Evolutionary conservation across 192 early-diverging fungal genomes (phyloP), one percentile per base, ranked within the genome.

Genomic region (Chytriomyces sp.): DNA sequence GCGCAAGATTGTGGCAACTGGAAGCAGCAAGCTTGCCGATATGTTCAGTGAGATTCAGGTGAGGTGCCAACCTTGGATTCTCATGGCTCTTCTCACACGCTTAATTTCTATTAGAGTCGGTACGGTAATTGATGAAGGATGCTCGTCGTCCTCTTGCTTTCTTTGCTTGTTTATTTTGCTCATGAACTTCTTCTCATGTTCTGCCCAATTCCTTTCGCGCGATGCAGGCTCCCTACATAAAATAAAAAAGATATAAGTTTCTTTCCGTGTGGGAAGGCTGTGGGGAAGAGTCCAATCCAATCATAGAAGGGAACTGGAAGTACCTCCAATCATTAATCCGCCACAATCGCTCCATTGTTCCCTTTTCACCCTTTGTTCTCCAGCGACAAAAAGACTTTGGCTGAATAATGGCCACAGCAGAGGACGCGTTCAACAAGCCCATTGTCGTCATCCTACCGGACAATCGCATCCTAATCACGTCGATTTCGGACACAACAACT

Each of bases 1-100:
- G 39, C 79, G 80, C 39, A 75, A 71, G 28, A 73, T 86, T 59
- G 82, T 84, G 5, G 69, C 73, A 26, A 69, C 72, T 7, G 81
- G 81, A 19, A 76, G 78, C 0, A 75, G 64, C 60, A 83, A 84
- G 71, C 38, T 84, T 39, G 80, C 73, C 2, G 80, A 86, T 25
- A 71, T 84, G 33, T 60, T 86, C 52, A 64, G 70, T 31, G 84
- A 86, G 62, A 72, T 86, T 62, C 81, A 84, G 84, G 84, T 84
- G 63, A n/a, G 73, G 59, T 52, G 17, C 26, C 37, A 7, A 39
- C 34, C 22, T 33, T 25, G 28, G 2, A 2, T 58, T 26, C 1
- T 58, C 32, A 33, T 58, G 12, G 17, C 32, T 28, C 19, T 2
- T 41, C 38, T 3, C 12, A 63, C n/a, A 17, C 38, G 12, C 38